A percentile compares a stretch with the other conserved stretches of the same genome.
phyloP scores from a whole-genome alignment of 1,284 basidiomycete species.

The Trichosporon coremiiforme region DNA sequence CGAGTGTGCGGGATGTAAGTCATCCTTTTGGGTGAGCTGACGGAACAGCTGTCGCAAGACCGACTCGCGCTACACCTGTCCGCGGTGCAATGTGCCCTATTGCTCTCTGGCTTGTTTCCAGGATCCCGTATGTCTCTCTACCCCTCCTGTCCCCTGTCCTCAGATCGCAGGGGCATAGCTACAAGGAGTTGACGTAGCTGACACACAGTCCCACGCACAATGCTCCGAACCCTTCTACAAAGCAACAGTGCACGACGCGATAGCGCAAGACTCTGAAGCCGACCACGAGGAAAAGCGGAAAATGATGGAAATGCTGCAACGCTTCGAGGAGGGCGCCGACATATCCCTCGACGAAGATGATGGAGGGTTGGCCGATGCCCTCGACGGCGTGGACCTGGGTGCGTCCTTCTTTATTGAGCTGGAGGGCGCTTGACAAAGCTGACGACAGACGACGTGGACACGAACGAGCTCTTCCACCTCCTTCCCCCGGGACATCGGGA shows the following conservation, averaged over 20 bases:
- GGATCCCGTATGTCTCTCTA: conserved; percentile 37
- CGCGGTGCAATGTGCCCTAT: conserved; percentile 55
- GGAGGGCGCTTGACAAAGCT: neutral
- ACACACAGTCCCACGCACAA: conserved; percentile 48
- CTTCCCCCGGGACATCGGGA: conserved; percentile 50
- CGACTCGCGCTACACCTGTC: conserved; percentile 54
- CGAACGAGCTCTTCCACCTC: conserved; percentile 52
- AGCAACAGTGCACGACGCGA: conserved; percentile 44
- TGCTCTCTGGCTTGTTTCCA: conserved; percentile 55
- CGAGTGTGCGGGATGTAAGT: conserved; percentile 49
- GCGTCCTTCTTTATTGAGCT: conserved; percentile 23
- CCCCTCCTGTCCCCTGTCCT: too few relatives aligned
- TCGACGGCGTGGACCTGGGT: conserved; percentile 51
- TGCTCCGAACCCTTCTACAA: conserved; percentile 57
- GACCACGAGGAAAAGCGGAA: conserved; percentile 47
- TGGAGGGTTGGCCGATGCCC: conserved; percentile 37
- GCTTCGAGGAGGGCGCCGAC: conserved; percentile 50
- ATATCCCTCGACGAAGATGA: conserved; percentile 39
- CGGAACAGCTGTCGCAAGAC: conserved; percentile 46
- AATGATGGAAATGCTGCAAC: conserved; percentile 54
- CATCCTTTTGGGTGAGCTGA: neutral
- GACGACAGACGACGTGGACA: conserved; percentile 48
- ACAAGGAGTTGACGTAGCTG: conserved; percentile 7
- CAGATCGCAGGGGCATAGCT: too few relatives aligned
- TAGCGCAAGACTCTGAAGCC: conserved; percentile 43